phyloP scores from a whole-genome alignment of 2,329 filamentous ascomycete species.

The Pestalotiopsis sp. region DNA sequence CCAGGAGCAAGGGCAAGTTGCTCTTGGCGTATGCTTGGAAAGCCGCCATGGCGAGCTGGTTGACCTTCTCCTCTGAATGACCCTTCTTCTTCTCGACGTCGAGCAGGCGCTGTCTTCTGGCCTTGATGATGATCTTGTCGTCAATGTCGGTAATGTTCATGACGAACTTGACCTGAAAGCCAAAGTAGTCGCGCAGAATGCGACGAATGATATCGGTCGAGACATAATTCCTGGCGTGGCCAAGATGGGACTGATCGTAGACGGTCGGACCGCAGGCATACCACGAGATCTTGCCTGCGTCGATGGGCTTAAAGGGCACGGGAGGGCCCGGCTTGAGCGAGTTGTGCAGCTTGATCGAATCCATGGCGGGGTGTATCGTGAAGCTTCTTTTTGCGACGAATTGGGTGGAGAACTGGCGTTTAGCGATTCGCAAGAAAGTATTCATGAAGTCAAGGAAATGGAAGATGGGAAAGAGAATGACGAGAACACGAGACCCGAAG shows the following conservation, averaged over 20 bases:
- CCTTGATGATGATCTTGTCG: conserved; percentile 67
- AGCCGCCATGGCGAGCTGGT: conserved; percentile 50
- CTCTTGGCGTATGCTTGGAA: conserved; percentile 58
- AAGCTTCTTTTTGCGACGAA: conserved; percentile 31
- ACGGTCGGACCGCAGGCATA: conserved; percentile 89
- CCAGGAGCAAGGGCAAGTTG: conserved; percentile 54
- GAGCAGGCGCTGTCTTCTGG: conserved; percentile 79
- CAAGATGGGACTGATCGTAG: conserved; percentile 74
- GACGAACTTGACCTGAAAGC: conserved; percentile 80
- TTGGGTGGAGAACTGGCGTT: conserved; percentile 29
- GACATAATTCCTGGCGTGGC: conserved; percentile 89
- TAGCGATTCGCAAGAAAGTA: conserved; percentile 29
- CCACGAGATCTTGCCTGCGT: conserved; percentile 75
- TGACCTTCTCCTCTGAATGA: conserved; percentile 48
- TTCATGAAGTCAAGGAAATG: conserved; percentile 29
- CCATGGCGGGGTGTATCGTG: conserved; percentile 43
- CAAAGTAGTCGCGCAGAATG: conserved; percentile 81
- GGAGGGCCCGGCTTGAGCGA: conserved; percentile 73
- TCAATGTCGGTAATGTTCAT: conserved; percentile 93
- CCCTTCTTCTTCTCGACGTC: conserved; percentile 75
- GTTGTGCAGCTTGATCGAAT: conserved; percentile 75
- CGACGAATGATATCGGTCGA: conserved; percentile 86
- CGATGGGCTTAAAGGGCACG: conserved; percentile 73
- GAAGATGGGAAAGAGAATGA: background rate
- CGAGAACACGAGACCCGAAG: background rate